These are phyloP conservation scores for Tremella fuciformis DNA, from an alignment of 768 basidiomycete genomes.

Conservation along the genomic window DNA sequence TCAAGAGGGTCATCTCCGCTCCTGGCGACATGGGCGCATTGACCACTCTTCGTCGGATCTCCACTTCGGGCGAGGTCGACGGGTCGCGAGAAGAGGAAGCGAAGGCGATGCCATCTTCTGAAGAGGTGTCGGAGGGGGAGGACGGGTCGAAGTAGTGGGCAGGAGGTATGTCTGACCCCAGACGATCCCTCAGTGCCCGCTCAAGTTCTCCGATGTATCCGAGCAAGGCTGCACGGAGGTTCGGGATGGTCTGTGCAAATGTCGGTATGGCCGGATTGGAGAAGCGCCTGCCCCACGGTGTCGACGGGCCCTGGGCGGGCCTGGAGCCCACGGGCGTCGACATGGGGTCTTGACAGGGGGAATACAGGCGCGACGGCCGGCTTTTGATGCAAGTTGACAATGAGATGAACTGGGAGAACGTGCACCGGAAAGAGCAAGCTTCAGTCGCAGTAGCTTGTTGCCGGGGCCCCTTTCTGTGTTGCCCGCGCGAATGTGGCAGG, in stretches of 20 bases:
- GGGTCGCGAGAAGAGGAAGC: neutral
- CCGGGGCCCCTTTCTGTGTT: too few relatives aligned
- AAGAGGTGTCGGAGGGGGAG: neutral
- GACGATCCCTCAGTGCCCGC: constrained; percentile 29
- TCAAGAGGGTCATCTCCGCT: constrained; percentile 16
- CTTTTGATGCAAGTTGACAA: too few relatives aligned
- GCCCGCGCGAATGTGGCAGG: too few relatives aligned
- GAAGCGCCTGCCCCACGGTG: constrained; percentile 14
- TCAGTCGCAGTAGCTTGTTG: too few relatives aligned
- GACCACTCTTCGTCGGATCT: neutral
- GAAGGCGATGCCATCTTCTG: neutral
- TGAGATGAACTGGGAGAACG: too few relatives aligned
- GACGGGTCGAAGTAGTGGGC: neutral
- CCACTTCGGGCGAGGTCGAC: neutral
- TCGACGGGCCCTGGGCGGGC: neutral
- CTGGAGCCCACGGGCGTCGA: neutral
- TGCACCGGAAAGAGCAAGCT: too few relatives aligned
- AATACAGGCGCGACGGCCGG: too few relatives aligned
- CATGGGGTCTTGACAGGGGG: too few relatives aligned
- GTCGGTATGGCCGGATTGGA: constrained; percentile 27
- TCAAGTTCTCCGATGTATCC: constrained; percentile 50
- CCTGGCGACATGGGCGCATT: neutral
- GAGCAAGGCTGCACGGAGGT: constrained; percentile 42
- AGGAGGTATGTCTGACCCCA: constrained; percentile 5
- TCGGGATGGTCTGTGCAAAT: constrained; percentile 22